Conservation (phyloP, 257 asterid species). For the Przewalskia tangutica region DNA sequence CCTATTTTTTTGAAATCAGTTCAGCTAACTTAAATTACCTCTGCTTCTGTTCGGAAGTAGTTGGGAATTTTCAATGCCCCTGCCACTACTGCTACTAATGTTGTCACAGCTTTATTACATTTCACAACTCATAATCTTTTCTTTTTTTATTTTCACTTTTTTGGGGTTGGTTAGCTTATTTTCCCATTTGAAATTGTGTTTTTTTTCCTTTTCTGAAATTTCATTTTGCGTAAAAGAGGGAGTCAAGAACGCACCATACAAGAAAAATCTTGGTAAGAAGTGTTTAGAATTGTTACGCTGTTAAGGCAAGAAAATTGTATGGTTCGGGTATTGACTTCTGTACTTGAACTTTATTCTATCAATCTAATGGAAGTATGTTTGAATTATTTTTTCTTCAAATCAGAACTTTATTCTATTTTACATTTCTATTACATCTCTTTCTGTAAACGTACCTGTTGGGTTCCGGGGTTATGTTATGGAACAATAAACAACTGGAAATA, state of each 20-base stretch:
- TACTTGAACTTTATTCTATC: conserved; percentile 11
- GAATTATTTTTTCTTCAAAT: not conserved
- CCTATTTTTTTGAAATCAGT: conserved; percentile 2
- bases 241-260: conserved; percentile 68
- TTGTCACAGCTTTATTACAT: conserved; percentile 32
- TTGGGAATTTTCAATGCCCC: conserved; percentile 52
- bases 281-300: not conserved
- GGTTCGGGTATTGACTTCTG: conserved; percentile 99
- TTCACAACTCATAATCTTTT: conserved; percentile 22
- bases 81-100: conserved; percentile 20
- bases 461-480: too few relatives aligned
- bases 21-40: not conserved
- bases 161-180: not conserved
- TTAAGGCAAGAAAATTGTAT: conserved; percentile 35
- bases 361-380: conserved; percentile 3
- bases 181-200: not conserved
- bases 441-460: conserved; percentile 3
- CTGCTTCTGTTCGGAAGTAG: conserved; percentile 25
- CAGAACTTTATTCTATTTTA: not conserved
- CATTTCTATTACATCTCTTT: not conserved
- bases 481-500: too few relatives aligned
- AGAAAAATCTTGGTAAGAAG: conserved; percentile 13
- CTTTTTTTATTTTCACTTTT: too few relatives aligned
- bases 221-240: conserved; percentile 16
- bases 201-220: not conserved